A percentile compares a stretch with the other conserved stretches of the same genome.
phyloP scores from a whole-genome alignment of 441 rosid genomes.

The Daphne laureola region DNA sequence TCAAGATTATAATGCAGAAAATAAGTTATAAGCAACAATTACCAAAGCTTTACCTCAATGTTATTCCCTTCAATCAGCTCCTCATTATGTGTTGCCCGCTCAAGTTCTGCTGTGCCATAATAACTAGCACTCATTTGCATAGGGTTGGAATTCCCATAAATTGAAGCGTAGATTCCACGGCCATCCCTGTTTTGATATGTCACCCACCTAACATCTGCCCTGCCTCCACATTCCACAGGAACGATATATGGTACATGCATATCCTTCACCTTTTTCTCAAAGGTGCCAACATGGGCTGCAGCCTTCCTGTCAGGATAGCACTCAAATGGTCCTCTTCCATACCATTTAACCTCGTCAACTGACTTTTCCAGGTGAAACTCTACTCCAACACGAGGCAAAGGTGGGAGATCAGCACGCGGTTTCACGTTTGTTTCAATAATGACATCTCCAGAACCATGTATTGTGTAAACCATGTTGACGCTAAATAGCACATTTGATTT shows the following conservation, averaged over 20 bases:
- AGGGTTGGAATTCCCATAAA: conserved; percentile 64
- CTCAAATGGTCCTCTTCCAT: conserved; percentile 94
- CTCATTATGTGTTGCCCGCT: conserved; percentile 68
- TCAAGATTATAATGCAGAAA: neutral
- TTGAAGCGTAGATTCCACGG: conserved; percentile 76
- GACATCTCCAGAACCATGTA: conserved; percentile 75
- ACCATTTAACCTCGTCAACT: conserved; percentile 68
- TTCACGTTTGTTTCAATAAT: conserved; percentile 52
- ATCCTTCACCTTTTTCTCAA: conserved; percentile 48
- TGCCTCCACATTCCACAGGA: conserved; percentile 84
- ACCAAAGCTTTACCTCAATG: conserved; percentile 56
- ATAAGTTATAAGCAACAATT: conserved; percentile 1
- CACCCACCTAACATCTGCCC: conserved; percentile 95
- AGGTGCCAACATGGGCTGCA: conserved; percentile 74
- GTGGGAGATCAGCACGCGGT: conserved; percentile 74
- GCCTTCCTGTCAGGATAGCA: conserved; percentile 97
- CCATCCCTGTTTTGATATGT: conserved; percentile 68
- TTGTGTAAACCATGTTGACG: conserved; percentile 47
- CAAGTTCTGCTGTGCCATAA: conserved; percentile 58
- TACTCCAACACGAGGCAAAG: conserved; percentile 84
- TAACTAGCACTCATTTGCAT: conserved; percentile 96
- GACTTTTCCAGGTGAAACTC: conserved; percentile 67
- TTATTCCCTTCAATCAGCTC: conserved; percentile 59
- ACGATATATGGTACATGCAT: conserved; percentile 95
- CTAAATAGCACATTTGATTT: conserved; percentile 42